These are phyloP conservation scores for Leccinum variicolor DNA, from an alignment of 768 basidiomycete genomes.

Conservation along the genomic window DNA sequence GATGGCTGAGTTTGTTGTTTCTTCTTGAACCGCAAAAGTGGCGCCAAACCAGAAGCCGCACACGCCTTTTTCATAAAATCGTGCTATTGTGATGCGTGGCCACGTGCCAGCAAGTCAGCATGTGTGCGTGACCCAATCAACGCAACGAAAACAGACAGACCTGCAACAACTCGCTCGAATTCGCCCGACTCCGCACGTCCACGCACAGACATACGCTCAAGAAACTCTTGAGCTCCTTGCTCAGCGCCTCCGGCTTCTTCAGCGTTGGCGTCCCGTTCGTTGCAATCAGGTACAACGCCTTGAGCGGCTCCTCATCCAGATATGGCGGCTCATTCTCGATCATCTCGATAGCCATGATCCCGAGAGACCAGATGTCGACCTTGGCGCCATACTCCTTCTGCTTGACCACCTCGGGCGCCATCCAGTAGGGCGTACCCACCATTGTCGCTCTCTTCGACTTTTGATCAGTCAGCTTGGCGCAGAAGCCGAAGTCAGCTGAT, in stretches of 20 bases:
- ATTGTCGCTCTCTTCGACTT: constrained; percentile 98
- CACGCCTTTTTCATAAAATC: constrained; percentile 93
- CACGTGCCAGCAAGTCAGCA: neutral
- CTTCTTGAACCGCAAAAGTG: constrained; percentile 76
- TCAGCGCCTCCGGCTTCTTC: constrained; percentile 92
- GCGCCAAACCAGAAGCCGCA: constrained; percentile 75
- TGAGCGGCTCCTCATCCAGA: constrained; percentile 91
- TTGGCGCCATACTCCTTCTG: constrained; percentile 97
- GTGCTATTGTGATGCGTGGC: constrained; percentile 52
- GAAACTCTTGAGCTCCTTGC: constrained; percentile 92
- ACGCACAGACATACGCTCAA: constrained; percentile 98
- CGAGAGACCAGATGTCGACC: constrained; percentile 95
- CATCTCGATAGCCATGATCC: constrained; percentile 99
- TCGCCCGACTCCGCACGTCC: constrained; percentile 91
- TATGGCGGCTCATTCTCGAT: constrained; percentile 98
- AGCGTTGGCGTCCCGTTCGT: constrained; percentile 98
- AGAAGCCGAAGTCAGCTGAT: constrained; percentile 94
- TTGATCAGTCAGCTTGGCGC: constrained; percentile 92
- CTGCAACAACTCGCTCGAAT: constrained; percentile 79
- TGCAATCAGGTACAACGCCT: constrained; percentile 93
- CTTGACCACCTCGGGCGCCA: constrained; percentile 98
- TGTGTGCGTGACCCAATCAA: neutral
- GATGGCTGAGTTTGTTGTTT: constrained; percentile 49
- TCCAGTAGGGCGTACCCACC: constrained; percentile 98
- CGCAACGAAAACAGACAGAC: constrained; percentile 41